A percentile compares a stretch with the other conserved stretches of the same genome.
Evolutionary conservation across 805 yeast genomes (phyloP).

Genomic region (Helenozyma baotianmanensis): DNA sequence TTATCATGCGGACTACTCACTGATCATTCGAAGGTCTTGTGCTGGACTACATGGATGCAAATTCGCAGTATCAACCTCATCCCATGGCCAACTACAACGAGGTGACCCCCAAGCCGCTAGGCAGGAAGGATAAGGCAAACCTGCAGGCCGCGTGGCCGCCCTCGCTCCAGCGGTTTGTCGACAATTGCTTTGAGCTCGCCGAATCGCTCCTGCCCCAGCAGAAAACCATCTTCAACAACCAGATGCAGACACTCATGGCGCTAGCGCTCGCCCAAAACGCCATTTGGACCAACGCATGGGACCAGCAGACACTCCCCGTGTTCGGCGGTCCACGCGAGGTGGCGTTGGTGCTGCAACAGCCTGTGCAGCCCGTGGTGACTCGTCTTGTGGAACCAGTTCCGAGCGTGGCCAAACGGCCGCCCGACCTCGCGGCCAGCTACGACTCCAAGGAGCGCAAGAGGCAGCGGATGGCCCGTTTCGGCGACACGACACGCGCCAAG

Average conservation of each 20-base stretch:
- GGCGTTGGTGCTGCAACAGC: conserved; percentile 7
- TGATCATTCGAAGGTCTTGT: no score
- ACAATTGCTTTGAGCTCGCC: conserved; percentile 40
- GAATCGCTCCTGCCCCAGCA: conserved; percentile 26
- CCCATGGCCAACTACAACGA: conserved; percentile 19
- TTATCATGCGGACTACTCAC: no score
- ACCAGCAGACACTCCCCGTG: conserved; percentile 44
- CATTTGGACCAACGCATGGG: conserved; percentile 53
- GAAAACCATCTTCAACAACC: conserved; percentile 41
- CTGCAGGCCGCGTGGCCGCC: conserved; percentile 44
- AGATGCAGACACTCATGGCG: conserved; percentile 47
- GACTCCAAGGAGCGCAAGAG: conserved; percentile 34
- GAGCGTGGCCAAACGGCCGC: no score
- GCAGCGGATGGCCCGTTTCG: conserved; percentile 49
- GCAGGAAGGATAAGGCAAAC: conserved; percentile 8
- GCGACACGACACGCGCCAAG: conserved; percentile 1
- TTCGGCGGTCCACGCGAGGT: conserved; percentile 15
- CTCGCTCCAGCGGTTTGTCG: conserved; percentile 48
- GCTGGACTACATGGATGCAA: no score
- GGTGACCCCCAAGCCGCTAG: conserved; percentile 17
- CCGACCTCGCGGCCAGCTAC: conserved; percentile 5
- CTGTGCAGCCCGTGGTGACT: no score
- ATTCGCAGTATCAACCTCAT: no score
- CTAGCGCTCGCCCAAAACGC: conserved; percentile 42
- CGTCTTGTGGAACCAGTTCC: no score